Percentiles rank a stretch among this genome's conserved stretches.
These are phyloP conservation scores for Fusarium lyarnte DNA, from an alignment of 2,329 filamentous ascomycete species.

Conservation along the genomic window DNA sequence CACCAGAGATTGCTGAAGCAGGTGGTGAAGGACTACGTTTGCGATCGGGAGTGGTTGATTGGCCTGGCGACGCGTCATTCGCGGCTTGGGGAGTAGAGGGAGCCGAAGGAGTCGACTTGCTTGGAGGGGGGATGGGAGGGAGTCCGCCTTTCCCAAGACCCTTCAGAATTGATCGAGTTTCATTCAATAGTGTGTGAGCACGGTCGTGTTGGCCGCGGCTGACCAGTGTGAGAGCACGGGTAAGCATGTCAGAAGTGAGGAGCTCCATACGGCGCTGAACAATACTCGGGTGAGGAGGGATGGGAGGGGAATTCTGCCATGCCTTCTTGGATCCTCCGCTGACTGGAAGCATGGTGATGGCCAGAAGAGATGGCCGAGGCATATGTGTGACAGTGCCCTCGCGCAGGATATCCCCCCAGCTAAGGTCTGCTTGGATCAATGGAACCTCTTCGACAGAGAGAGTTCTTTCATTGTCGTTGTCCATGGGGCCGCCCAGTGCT, in stretches of 20 bases:
- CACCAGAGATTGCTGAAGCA: slow-evolving; percentile 56
- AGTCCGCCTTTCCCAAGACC: slow-evolving; percentile 94
- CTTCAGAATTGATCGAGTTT: slow-evolving; percentile 95
- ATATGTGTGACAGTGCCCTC: slow-evolving; percentile 88
- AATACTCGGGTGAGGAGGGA: slow-evolving; percentile 93
- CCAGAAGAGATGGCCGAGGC: slow-evolving; percentile 87
- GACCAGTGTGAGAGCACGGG: slow-evolving; percentile 88
- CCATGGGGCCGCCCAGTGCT: slow-evolving; percentile 86
- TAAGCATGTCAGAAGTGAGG: slow-evolving; percentile 97
- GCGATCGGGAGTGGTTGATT: slow-evolving; percentile 60
- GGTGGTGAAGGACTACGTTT: slow-evolving; percentile 66
- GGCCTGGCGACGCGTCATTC: slow-evolving; percentile 56
- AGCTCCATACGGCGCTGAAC: slow-evolving; percentile 98
- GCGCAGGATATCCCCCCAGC: slow-evolving; percentile 90
- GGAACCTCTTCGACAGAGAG: slow-evolving; percentile 94
- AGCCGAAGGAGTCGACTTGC: slow-evolving; percentile 48
- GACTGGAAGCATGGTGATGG: slow-evolving; percentile 93
- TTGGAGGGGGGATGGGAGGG: slow-evolving; percentile 80
- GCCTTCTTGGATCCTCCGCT: slow-evolving; percentile 70
- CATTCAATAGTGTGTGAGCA: slow-evolving; percentile 88
- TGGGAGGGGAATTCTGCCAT: slow-evolving; percentile 76
- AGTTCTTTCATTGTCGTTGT: slow-evolving; percentile 84
- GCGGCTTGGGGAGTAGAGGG: slow-evolving; percentile 60
- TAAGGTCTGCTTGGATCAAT: slow-evolving; percentile 92
- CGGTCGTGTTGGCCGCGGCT: slow-evolving; percentile 92